Evolutionary conservation across 306 rosid species (phyloP), one percentile per base, ranked within the genome.

Genomic region (Neltuma alba): DNA sequence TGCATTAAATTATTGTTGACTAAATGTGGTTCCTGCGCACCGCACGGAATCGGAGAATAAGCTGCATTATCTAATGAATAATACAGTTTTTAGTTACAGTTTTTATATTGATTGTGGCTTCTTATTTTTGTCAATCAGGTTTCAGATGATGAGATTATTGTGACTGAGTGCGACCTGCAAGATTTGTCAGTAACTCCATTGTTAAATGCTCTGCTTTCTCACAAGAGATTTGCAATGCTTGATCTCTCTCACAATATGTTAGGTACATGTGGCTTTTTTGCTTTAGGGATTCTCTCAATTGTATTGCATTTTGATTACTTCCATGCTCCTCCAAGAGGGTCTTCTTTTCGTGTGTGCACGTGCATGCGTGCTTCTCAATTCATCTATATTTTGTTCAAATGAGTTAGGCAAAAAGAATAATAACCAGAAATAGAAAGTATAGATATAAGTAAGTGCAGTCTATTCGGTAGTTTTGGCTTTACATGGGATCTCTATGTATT

Each of bases 201-300:
- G 85, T 84, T 94, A 82, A 89, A 92, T 73, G 97, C 97, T 23
- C 80, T 94, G 76, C 85, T 80, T 78, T 84, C 81, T 74, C 91
- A 88, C 75, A 91, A 85, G 82, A 85, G 91, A 76, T 94, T 92
- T 86, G 81, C 94, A 37, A 72, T 94, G 89, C 91, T 94, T 47
- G 97, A 94, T 85, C 90, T 94, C 81, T 94, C 99, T 80, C 97
- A 94, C 89, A 94, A 94, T 82, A 68, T 87, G 62, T 86, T 94
- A 86, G 99, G 99, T 92, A 87, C 69, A 25, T 6, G 41, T 60
- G 44, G 62, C 76, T 28, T 86, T 71, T 69, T 54, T 76, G 68
- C 45, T 80, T 10, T 72, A 15, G 58, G 60, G 70, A 58, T 61
- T 27, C 52, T 71, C 70, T 31, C 47, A 41, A 42, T 23, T 76